These are phyloP conservation scores for Phaeosphaeriaceae sp. DNA, from an alignment of 2,329 filamentous ascomycete genomes.

Conservation along the genomic window DNA sequence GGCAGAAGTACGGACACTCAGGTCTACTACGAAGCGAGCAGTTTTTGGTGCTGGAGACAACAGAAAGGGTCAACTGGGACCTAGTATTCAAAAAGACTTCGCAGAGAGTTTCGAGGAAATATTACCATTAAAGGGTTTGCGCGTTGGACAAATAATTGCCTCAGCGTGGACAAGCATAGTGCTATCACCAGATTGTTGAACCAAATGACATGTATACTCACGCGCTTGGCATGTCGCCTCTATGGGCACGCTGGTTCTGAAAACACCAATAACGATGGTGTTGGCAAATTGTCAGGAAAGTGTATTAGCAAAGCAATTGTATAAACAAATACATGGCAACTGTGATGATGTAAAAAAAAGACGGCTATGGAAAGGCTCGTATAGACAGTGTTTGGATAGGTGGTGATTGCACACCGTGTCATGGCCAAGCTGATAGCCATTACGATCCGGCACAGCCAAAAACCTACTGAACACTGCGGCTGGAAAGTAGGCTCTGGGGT, in stretches of 20 bases:
- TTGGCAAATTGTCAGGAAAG: conserved; percentile 15
- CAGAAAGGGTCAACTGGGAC: conserved; percentile 32
- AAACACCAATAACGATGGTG: conserved; percentile 22
- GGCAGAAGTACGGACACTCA: conserved; percentile 15
- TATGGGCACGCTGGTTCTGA: conserved; percentile 16
- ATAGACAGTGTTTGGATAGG: conserved; percentile 33
- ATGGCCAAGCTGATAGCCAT: conserved; percentile 24
- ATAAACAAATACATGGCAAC: no score
- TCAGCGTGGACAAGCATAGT: conserved; percentile 37
- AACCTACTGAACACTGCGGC: conserved; percentile 20
- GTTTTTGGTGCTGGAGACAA: conserved; percentile 38
- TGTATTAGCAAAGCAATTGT: conserved; percentile 16
- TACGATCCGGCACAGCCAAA: conserved; percentile 30
- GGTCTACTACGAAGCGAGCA: conserved; percentile 3
- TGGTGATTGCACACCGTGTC: conserved; percentile 28
- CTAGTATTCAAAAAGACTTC: conserved; percentile 15
- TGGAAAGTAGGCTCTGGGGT: not conserved
- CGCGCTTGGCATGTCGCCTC: not conserved
- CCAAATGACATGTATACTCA: no score
- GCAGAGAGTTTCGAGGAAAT: conserved; percentile 29
- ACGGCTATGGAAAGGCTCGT: conserved; percentile 18
- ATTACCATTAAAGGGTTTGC: conserved; percentile 22
- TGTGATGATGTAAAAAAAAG: conserved; percentile 20
- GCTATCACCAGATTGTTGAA: conserved; percentile 3
- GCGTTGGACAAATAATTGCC: conserved; percentile 24